Base-by-base conservation (phyloP, 106 monocot genomes). In the Dioscorea zingiberensis region DNA sequence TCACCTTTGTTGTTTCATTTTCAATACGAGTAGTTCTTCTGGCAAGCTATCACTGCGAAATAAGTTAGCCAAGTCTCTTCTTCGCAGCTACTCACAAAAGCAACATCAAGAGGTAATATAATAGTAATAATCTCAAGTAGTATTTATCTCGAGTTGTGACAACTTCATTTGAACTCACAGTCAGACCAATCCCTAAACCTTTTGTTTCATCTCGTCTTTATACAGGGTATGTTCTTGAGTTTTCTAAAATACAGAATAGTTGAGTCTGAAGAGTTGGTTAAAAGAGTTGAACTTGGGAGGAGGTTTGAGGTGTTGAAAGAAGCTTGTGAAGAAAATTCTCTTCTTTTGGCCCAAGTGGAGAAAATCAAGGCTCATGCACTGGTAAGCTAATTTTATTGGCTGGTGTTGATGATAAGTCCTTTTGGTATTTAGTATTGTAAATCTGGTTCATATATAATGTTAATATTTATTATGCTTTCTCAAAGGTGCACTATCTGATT, bases 1-100 rank as follows among this genome's bases (percentile, higher is more conserved):
- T 77, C 88, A 98, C 71, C 84, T 98, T 27, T 75, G 86, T 59
- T 70, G 62, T 30, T 93, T 86, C 54, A 71, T 98, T 26, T 98
- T 98, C 72, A 44, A 76, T 4, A 38, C 55, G 2, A 25, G 6
- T 6, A 38, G 17, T 60, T 7, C 61, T 64, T 59, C 55, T 3
- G 80, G 80, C 30, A 83, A 78, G 70, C 51, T 81, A 30, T 24
- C 59, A 11, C n/a, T 83, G 4, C 76, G 80, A 66, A 89, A 86
- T 26, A 86, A 79, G 64, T 57, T 98, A 58, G 73, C 67, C 27
- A 98, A 84, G 68, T 84, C 83, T n/a, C 84, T 98, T 57, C 67
- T 98, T 21, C 88, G 97, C 38, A 83, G 80, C 18, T 77, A 80
- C 69, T 77, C 73, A 0, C 74, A 86, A 27, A 91, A 81, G 74